Base-by-base conservation (phyloP, 2,329 filamentous ascomycete genomes). In the Plectosphaerella plurivora region DNA sequence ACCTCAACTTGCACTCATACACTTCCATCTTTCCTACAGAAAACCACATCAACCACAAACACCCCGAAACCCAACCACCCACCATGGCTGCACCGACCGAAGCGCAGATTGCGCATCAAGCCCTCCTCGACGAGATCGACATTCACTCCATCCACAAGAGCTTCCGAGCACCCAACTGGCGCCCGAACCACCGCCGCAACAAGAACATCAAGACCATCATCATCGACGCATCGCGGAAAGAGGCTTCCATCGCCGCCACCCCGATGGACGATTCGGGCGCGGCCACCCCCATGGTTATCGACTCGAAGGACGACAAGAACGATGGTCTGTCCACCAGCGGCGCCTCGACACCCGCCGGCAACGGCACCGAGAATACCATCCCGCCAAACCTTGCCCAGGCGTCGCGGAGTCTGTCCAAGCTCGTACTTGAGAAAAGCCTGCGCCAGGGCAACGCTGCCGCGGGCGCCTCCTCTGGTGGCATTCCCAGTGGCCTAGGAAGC, bases 131-230 rank as follows among this genome's bases (percentile, higher is more conserved):
- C 71, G 77, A 89, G 68, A 89, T 97, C 65, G 94, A 99, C 76
- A 91, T 97, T 64, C 87, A 94, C 69, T 83, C 85, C 54, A 83
- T 89, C 65, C 85, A 85, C 62, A 96, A 95, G 73, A 88, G 85
- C 64, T 99, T 97, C 78, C 92, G 93, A 69, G 96, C 91, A 67
- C 78, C 88, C 3, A 75, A 84, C 68, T 99, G 94, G 94, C 91
- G 89, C 65, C 91, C 94, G 15, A 91, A 93, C 59, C 88, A 92
- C 70, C 91, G 94, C 49, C 90, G 94, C 71, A 99, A 99, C 82
- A 99, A 99, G 78, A 97, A 96, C 71, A 87, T 97, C 72, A 97
- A 97, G 72, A 90, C 96, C 62, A 94, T 99, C 57, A 80, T 99
- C 55, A 88, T 91, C 54, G 94, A 99, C 64, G 89, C 88, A 12